Percentiles rank a stretch among this genome's conserved stretches.
phyloP scores from a whole-genome alignment of 495 filamentous ascomycete species.

The Copromyces sp. region DNA sequence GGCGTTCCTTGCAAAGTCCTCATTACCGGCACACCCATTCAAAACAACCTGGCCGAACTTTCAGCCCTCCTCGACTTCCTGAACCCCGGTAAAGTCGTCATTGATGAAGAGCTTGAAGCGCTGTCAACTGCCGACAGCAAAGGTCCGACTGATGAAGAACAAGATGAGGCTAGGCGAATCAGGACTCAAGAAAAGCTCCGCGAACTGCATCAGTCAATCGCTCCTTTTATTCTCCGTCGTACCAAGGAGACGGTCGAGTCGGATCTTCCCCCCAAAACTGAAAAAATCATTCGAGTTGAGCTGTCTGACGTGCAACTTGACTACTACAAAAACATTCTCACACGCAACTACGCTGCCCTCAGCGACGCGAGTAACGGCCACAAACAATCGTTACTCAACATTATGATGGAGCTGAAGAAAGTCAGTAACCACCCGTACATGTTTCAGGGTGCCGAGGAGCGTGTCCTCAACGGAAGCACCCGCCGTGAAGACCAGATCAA shows the following conservation, averaged over 20 bases:
- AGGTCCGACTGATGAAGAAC: constrained; percentile 15
- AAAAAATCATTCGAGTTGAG: constrained; percentile 97
- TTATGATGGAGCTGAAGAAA: constrained; percentile 99
- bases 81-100: constrained; percentile 75
- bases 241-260: constrained; percentile 96
- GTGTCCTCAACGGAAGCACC: constrained; percentile 62
- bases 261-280: constrained; percentile 88
- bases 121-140: constrained; percentile 32
- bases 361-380: constrained; percentile 80
- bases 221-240: constrained; percentile 88
- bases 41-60: constrained; percentile 90
- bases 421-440: constrained; percentile 97
- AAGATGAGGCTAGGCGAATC: constrained; percentile 26
- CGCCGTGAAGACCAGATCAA: constrained; percentile 82
- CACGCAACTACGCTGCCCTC: constrained; percentile 88
- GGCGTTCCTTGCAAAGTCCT: constrained; percentile 75
- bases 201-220: constrained; percentile 63
- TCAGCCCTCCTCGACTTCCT: constrained; percentile 90
- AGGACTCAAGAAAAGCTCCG: constrained; percentile 34
- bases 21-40: constrained; percentile 94
- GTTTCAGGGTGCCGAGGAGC: constrained; percentile 87
- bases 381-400: constrained; percentile 92
- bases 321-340: constrained; percentile 98
- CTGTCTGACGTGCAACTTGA: constrained; percentile 91
- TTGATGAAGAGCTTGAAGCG: constrained; percentile 79